Evolutionary conservation across 2,329 filamentous ascomycete genomes (phyloP).

Genomic region (Apiospora phragmitis): DNA sequence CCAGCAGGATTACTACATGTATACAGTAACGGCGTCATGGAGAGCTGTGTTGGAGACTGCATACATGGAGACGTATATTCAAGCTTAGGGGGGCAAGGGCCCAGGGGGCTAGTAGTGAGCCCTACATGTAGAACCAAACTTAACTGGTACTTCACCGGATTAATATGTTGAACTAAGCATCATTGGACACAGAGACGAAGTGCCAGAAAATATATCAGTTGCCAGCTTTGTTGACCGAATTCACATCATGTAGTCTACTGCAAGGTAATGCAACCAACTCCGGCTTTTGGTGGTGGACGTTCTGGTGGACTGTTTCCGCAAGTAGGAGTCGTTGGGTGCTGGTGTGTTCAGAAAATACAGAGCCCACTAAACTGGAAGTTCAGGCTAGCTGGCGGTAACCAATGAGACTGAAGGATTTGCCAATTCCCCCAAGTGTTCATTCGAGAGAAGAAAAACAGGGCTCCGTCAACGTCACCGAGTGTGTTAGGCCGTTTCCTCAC

Average conservation of each 20-base stretch:
- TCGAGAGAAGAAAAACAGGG: constrained; percentile 19
- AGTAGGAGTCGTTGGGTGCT: neutral
- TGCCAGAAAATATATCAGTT: neutral
- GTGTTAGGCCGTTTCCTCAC: constrained; percentile 20
- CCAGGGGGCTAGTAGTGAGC: too few species aligned
- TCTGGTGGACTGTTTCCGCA: neutral
- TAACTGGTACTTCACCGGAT: too few species aligned
- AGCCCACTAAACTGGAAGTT: neutral
- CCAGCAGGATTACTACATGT: too few species aligned
- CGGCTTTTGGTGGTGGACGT: neutral
- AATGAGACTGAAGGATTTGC: constrained; percentile 31
- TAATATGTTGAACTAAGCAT: too few species aligned
- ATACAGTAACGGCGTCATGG: too few species aligned
- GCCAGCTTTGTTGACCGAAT: neutral
- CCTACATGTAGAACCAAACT: neutral
- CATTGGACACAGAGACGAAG: neutral
- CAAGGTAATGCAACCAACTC: neutral
- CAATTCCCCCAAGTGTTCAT: constrained; percentile 20
- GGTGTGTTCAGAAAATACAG: neutral
- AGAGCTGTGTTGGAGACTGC: too few species aligned
- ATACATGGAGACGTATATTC: too few species aligned
- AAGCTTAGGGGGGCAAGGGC: too few species aligned
- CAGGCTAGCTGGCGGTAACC: constrained; percentile 16
- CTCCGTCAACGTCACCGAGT: constrained; percentile 33
- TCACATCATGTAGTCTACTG: neutral